Percentiles rank a stretch among this genome's conserved stretches.
These are phyloP conservation scores for Ganoderma leucocontextum DNA, from an alignment of 1,284 basidiomycete genomes.

Conservation along the genomic window DNA sequence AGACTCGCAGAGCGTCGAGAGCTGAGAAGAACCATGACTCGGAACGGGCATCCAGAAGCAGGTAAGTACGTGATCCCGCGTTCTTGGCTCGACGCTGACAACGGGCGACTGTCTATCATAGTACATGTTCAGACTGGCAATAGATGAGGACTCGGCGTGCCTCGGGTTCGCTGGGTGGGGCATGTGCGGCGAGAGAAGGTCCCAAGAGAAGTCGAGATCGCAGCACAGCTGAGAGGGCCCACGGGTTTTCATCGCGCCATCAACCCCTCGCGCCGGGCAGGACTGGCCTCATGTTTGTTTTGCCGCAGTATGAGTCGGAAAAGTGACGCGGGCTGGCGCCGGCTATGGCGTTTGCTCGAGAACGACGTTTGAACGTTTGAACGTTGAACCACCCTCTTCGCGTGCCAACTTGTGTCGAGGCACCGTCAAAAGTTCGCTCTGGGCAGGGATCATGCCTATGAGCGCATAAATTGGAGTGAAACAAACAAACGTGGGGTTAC, in stretches of 20 bases:
- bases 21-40: neutral
- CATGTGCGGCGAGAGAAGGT: constrained; percentile 5
- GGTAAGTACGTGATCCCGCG: constrained; percentile 28
- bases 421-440: neutral
- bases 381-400: neutral
- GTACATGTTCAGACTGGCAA: neutral
- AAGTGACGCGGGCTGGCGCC: neutral
- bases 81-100: constrained; percentile 21
- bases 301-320: neutral
- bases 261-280: neutral
- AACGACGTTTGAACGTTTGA: neutral
- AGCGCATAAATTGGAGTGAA: neutral
- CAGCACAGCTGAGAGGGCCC: constrained; percentile 19
- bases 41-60: constrained; percentile 20
- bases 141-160: neutral
- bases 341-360: neutral
- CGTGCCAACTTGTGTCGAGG: neutral
- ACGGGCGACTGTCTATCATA: constrained; percentile 9
- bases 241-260: neutral
- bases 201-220: constrained; percentile 18
- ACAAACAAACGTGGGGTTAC: too few species aligned
- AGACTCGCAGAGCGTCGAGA: neutral
- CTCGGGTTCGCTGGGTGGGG: constrained; percentile 9
- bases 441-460: neutral
- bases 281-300: neutral